These are phyloP conservation scores for Tetrapisispora taiwanensis DNA, from an alignment of 805 yeast genomes.

Conservation along the genomic window DNA sequence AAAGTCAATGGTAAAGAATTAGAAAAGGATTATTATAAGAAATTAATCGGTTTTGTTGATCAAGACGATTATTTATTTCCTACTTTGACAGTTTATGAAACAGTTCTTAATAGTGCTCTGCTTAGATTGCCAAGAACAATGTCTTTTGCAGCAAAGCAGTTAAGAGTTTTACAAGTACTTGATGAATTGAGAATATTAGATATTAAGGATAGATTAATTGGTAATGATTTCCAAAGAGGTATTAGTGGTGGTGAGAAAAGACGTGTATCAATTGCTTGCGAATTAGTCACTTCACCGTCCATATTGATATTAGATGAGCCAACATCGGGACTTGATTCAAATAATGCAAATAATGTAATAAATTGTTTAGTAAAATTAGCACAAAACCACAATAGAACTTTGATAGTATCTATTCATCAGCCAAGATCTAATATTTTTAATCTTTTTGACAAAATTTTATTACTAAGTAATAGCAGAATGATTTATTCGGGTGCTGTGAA, in stretches of 20 bases:
- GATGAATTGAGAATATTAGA: conserved; percentile 74
- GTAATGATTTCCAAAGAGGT: conserved; percentile 83
- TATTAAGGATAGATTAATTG: conserved; percentile 78
- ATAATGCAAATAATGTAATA: conserved; percentile 83
- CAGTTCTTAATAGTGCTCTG: conserved; percentile 85
- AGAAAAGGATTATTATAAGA: conserved; percentile 39
- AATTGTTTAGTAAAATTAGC: conserved; percentile 77
- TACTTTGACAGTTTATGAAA: conserved; percentile 90
- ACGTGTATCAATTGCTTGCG: conserved; percentile 89
- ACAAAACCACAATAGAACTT: conserved; percentile 71
- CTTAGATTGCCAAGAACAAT: conserved; percentile 74
- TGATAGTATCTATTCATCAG: conserved; percentile 90
- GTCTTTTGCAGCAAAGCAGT: conserved; percentile 61
- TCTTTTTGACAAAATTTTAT: conserved; percentile 68
- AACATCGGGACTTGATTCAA: conserved; percentile 91
- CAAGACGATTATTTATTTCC: conserved; percentile 89
- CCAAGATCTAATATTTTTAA: conserved; percentile 95
- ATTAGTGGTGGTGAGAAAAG: conserved; percentile 78
- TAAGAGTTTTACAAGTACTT: conserved; percentile 76
- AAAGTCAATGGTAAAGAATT: conserved; percentile 56
- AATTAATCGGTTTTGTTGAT: conserved; percentile 86
- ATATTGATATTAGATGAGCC: conserved; percentile 83
- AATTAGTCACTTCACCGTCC: conserved; percentile 79
- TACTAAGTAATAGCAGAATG: conserved; percentile 75
- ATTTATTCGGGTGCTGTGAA: conserved; percentile 82